Conservation (phyloP, 139 green algal species). For the Coelastrella sp. region DNA sequence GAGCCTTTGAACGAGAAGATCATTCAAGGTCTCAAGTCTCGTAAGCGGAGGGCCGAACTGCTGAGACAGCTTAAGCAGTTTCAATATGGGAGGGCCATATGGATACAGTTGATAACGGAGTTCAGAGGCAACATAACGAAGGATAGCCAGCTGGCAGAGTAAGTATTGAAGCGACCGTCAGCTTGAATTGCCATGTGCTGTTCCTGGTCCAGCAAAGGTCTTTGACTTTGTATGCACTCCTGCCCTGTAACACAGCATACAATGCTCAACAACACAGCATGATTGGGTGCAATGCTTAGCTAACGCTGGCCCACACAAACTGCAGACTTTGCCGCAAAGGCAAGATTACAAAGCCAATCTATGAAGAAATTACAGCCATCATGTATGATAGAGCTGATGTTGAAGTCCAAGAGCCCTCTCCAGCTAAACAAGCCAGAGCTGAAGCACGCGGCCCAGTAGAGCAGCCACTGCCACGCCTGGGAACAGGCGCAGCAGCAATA, state of each 20-base stretch:
- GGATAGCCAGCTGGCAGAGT: not conserved
- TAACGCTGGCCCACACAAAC: not conserved
- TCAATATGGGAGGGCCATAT: not conserved
- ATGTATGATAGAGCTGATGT: not conserved
- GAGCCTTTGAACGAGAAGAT: slow-evolving; percentile 23
- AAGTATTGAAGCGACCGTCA: not conserved
- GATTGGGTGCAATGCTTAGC: not conserved
- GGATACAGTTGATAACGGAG: not conserved
- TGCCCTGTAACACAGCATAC: not conserved
- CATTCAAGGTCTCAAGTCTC: not conserved
- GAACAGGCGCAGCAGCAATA: not conserved
- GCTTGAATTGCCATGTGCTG: not conserved
- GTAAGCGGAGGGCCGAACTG: not conserved
- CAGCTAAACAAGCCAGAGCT: not conserved
- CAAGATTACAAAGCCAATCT: not conserved
- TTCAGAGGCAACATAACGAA: not conserved
- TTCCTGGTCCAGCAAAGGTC: not conserved
- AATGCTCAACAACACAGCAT: not conserved
- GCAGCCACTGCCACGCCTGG: not conserved
- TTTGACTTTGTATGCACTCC: not conserved
- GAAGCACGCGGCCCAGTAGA: not conserved
- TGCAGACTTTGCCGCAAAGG: not conserved
- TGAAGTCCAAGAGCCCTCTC: not conserved
- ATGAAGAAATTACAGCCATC: not conserved
- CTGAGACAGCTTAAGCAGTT: not conserved